Conservation (phyloP, 2,329 filamentous ascomycete species). For the Neurospora crassa region DNA sequence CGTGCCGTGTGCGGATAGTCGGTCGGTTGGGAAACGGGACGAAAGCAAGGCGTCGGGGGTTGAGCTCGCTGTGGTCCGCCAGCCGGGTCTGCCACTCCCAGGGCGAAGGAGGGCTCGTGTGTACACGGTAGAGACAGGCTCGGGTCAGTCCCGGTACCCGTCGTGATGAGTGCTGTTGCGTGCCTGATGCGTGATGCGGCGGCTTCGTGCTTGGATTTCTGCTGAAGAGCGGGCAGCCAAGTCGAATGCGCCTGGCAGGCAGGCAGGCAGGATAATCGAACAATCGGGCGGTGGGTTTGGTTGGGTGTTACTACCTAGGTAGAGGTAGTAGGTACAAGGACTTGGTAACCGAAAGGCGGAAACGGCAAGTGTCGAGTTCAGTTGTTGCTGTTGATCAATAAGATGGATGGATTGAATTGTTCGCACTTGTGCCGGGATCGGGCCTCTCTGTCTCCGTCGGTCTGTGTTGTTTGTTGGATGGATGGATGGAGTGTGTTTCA, state of each 20-base stretch:
- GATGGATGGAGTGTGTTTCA: neutral
- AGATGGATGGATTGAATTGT: neutral
- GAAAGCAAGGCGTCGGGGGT: slow-evolving; percentile 8
- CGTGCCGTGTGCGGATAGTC: neutral
- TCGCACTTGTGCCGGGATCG: neutral
- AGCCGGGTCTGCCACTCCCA: slow-evolving; percentile 6
- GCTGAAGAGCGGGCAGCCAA: neutral
- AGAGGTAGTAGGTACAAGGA: neutral
- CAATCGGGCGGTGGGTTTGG: neutral
- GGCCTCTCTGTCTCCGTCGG: neutral
- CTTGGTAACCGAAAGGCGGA: neutral
- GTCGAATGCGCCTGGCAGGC: neutral
- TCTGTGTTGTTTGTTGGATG: neutral
- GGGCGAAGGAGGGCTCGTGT: neutral
- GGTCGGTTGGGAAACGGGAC: slow-evolving; percentile 2
- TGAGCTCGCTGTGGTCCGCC: slow-evolving; percentile 8
- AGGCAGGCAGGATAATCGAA: neutral
- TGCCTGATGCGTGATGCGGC: neutral
- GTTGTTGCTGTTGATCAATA: neutral
- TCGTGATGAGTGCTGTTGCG: neutral
- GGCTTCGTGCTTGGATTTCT: neutral
- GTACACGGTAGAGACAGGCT: neutral
- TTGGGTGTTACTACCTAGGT: no score
- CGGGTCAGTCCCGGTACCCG: neutral
- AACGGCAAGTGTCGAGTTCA: neutral